phyloP scores from a whole-genome alignment of 2,329 filamentous ascomycete species.

The Huntiella savannae region DNA sequence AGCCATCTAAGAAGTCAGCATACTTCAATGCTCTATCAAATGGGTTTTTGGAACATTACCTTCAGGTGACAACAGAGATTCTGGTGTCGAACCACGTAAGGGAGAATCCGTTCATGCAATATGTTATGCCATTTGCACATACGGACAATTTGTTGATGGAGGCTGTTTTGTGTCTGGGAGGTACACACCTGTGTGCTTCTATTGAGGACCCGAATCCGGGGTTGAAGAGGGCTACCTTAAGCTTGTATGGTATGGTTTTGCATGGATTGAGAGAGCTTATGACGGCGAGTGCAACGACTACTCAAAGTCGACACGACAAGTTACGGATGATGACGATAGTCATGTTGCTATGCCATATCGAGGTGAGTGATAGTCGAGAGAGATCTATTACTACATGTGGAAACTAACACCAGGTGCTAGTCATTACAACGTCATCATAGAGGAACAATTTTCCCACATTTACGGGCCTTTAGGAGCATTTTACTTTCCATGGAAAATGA shows the following conservation, averaged over 20 bases:
- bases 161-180: slow-evolving; percentile 9
- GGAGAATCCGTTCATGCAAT: slow-evolving; percentile 10
- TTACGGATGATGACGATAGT: slow-evolving; percentile 9
- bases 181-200: slow-evolving; percentile 11
- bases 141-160: slow-evolving; percentile 10
- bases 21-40: slow-evolving; percentile 8
- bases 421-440: slow-evolving; percentile 9
- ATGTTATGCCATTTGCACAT: slow-evolving; percentile 11
- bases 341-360: slow-evolving; percentile 11
- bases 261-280: slow-evolving; percentile 8
- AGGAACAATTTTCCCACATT: slow-evolving; percentile 10
- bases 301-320: slow-evolving; percentile 8
- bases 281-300: background rate
- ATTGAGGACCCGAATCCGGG: slow-evolving; percentile 8
- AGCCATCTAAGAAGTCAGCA: slow-evolving; percentile 3
- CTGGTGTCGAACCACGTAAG: slow-evolving; percentile 10
- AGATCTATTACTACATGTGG: background rate
- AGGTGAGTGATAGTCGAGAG: slow-evolving; percentile 1
- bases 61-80: slow-evolving; percentile 10
- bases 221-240: slow-evolving; percentile 6
- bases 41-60: slow-evolving; percentile 10
- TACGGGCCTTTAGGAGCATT: slow-evolving; percentile 8
- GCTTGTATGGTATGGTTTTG: slow-evolving; percentile 8
- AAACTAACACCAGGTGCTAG: background rate
- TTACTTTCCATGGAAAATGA: slow-evolving; percentile 10